Conservation (phyloP, 352 stramenopile genomes). For the Phytophthora colocasiae region DNA sequence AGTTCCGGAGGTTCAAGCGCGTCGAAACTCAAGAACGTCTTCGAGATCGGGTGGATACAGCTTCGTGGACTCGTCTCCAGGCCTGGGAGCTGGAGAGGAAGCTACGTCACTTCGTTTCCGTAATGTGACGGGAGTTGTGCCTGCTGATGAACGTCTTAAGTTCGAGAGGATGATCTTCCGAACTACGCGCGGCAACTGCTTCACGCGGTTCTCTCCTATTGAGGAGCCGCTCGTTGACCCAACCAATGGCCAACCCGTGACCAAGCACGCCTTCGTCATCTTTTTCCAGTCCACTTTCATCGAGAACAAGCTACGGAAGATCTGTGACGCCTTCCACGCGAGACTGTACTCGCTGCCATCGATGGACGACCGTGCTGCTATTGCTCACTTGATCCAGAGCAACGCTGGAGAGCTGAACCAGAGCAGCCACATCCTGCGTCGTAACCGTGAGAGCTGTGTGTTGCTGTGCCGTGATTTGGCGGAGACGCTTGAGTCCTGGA, state of each 20-base stretch:
- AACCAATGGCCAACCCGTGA: constrained; percentile 85
- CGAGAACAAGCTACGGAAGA: constrained; percentile 98
- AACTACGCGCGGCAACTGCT: constrained; percentile 98
- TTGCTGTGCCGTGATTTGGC: constrained; percentile 94
- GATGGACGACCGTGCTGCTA: constrained; percentile 93
- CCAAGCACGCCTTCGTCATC: constrained; percentile 93
- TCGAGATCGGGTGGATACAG: constrained; percentile 65
- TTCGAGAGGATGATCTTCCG: constrained; percentile 99
- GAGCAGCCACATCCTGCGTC: constrained; percentile 95
- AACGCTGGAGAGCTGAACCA: constrained; percentile 96
- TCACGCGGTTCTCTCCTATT: constrained; percentile 97
- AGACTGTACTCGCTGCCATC: constrained; percentile 96
- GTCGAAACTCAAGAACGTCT: constrained; percentile 60
- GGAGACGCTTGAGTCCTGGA: constrained; percentile 96
- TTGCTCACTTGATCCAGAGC: constrained; percentile 91
- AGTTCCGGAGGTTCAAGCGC: constrained; percentile 64
- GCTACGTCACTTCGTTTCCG: constrained; percentile 89
- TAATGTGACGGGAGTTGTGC: constrained; percentile 95
- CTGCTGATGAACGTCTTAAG: constrained; percentile 93
- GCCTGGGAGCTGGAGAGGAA: constrained; percentile 32
- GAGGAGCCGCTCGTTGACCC: constrained; percentile 92
- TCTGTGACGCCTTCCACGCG: constrained; percentile 98
- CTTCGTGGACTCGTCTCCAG: constrained; percentile 43
- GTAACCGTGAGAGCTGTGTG: constrained; percentile 96
- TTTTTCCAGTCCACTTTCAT: constrained; percentile 98